Evolutionary conservation across 352 stramenopile genomes (phyloP).

Genomic region (Phytophthora nicotianae): DNA sequence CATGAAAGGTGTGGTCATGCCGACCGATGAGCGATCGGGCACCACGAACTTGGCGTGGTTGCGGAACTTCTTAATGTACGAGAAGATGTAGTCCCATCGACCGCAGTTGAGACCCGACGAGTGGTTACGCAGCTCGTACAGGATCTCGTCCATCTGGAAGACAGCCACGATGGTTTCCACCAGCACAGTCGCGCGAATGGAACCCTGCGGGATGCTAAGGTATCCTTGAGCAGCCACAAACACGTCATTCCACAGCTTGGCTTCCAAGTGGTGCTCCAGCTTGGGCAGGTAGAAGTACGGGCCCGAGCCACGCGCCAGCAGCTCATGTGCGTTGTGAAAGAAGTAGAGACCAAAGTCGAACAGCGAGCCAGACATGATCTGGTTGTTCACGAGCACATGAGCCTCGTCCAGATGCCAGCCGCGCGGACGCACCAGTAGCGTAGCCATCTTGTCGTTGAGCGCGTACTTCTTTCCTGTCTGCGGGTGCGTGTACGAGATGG

Average conservation of each 20-base stretch:
- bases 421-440: constrained; percentile 20
- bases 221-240: constrained; percentile 94
- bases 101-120: constrained; percentile 97
- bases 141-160: constrained; percentile 97
- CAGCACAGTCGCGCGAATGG: constrained; percentile 93
- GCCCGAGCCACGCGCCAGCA: constrained; percentile 82
- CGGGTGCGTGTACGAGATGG: constrained; percentile 40
- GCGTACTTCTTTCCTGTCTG: constrained; percentile 77
- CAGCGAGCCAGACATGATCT: constrained; percentile 91
- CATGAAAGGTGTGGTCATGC: constrained; percentile 96
- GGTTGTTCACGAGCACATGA: constrained; percentile 86
- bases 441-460: constrained; percentile 81
- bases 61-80: constrained; percentile 97
- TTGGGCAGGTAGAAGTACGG: constrained; percentile 98
- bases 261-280: constrained; percentile 95
- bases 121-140: constrained; percentile 96
- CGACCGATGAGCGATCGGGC: constrained; percentile 91
- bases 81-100: constrained; percentile 98
- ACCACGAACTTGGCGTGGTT: constrained; percentile 92
- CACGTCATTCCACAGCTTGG: constrained; percentile 97
- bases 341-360: constrained; percentile 98
- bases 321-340: constrained; percentile 94
- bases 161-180: constrained; percentile 97
- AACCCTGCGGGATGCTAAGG: constrained; percentile 91
- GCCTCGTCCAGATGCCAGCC: constrained; percentile 12